Evolutionary conservation across 1,139 yeast genomes (phyloP), one percentile per base, ranked within the genome.

Genomic region (Taiozyma sp.): DNA sequence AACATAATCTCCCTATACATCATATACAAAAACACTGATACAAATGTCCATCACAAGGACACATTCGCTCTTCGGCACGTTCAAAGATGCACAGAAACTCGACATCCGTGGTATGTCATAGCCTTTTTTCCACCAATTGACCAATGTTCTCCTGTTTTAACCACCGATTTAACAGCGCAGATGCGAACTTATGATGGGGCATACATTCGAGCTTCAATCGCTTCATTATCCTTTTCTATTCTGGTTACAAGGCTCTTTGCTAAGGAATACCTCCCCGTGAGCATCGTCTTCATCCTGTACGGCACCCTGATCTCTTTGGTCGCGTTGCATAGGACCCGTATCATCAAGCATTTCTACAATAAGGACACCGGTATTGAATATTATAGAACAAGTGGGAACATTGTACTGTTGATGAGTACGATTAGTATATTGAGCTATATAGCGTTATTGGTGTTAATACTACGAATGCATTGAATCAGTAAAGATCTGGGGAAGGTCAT

Each of bases 151-250:
- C n/a, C n/a, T n/a, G n/a, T n/a, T n/a, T n/a, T n/a, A n/a, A n/a
- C n/a, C n/a, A n/a, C n/a, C n/a, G n/a, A n/a, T n/a, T n/a, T n/a
- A 13, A 14, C 13, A 56, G 64, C 63, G 4, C 60, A 61, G 14
- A 62, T 57, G 50, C 45, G 65, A 43, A 61, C 63, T 1, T 61
- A 61, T 45, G 63, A 58, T 40, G 65, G 63, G 0, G 58, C 63
- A 3, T 61, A 61, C 39, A 56, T 51, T 19, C 45, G 64, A 21
- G 62, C 59, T 1, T 54, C 62, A 6, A 55, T 61, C 2, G 60
- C 62, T 2, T 50, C 54, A 1, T 30, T 61, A 43, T 50, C 59
- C 19, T 59, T 61, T 41, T 56, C 61, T 3, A 46, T 62, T 1
- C 28, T 60, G 46, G 50, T 62, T 6, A 57, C 63, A 1, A 60